phyloP scores from a whole-genome alignment of 2,329 filamentous ascomycete species.

The Aspergillus sergii region DNA sequence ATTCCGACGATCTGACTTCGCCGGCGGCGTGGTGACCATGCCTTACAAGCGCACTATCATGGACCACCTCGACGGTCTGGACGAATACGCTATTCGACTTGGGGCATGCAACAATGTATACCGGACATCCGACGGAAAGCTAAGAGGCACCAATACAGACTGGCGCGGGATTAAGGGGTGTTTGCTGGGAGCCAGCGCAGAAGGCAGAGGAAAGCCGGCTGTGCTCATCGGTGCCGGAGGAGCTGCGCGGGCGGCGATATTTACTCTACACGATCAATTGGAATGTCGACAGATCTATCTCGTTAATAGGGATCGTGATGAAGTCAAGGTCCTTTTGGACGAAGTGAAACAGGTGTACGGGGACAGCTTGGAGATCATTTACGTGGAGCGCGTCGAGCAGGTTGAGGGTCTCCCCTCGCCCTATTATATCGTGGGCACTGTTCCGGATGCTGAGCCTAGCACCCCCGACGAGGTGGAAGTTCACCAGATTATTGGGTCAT shows the following conservation, averaged over 20 bases:
- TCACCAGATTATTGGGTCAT: background rate
- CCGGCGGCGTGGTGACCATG: conserved; percentile 45
- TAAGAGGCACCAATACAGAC: background rate
- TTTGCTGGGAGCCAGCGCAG: background rate
- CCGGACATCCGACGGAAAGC: background rate
- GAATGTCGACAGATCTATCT: background rate
- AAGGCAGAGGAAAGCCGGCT: background rate
- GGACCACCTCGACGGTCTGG: conserved; percentile 37
- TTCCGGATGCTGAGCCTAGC: background rate
- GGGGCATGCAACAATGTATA: background rate
- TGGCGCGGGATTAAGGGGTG: background rate
- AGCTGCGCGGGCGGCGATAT: background rate
- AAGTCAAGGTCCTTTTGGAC: background rate
- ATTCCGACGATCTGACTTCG: background rate
- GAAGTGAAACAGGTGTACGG: background rate
- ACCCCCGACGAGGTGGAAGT: background rate
- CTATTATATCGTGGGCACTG: background rate
- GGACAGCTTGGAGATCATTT: background rate
- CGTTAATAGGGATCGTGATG: background rate
- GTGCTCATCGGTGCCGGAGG: background rate
- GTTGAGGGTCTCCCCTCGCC: background rate
- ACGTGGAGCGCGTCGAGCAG: background rate
- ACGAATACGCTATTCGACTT: conserved; percentile 30
- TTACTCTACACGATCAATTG: background rate
- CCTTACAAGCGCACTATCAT: conserved; percentile 43